phyloP scores from a whole-genome alignment of 2,329 filamentous ascomycete species.

The Hyphodiscus sp. region DNA sequence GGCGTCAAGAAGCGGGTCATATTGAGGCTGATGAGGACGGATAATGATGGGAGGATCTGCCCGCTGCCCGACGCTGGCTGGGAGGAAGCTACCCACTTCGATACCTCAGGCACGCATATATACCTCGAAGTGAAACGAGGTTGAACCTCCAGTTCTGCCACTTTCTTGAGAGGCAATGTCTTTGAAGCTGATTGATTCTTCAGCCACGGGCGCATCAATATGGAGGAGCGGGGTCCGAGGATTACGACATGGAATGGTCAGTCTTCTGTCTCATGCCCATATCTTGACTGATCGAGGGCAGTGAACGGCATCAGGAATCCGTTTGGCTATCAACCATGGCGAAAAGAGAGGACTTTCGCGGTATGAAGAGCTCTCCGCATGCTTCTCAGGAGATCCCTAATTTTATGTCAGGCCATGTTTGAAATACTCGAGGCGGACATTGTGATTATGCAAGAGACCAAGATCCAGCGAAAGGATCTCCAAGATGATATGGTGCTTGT shows the following conservation, averaged over 20 bases:
- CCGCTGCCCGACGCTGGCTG: too few species aligned
- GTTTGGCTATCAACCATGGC: conserved; percentile 80
- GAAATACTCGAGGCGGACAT: conserved; percentile 89
- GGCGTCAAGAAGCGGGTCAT: conserved; percentile 87
- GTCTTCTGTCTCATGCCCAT: conserved; percentile 15
- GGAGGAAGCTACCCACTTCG: too few species aligned
- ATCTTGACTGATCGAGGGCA: conserved; percentile 30
- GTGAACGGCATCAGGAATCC: conserved; percentile 82
- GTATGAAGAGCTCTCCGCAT: conserved; percentile 34
- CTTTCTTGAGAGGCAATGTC: neutral
- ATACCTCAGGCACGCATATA: too few species aligned
- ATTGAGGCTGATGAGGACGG: neutral
- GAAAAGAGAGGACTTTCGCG: conserved; percentile 62
- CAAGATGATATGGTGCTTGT: conserved; percentile 94
- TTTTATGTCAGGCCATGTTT: conserved; percentile 68
- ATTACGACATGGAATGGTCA: conserved; percentile 84
- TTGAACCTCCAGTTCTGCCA: neutral
- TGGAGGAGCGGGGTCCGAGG: conserved; percentile 57
- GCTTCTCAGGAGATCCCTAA: conserved; percentile 1
- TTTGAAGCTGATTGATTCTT: neutral
- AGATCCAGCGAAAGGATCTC: conserved; percentile 90
- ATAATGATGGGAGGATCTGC: too few species aligned
- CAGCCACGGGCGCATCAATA: neutral
- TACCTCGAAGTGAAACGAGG: too few species aligned
- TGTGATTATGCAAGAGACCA: conserved; percentile 90